Percentiles rank a stretch among this genome's conserved stretches.
phyloP scores from a whole-genome alignment of 352 stramenopile genomes.

The Peronospora tabacina region DNA sequence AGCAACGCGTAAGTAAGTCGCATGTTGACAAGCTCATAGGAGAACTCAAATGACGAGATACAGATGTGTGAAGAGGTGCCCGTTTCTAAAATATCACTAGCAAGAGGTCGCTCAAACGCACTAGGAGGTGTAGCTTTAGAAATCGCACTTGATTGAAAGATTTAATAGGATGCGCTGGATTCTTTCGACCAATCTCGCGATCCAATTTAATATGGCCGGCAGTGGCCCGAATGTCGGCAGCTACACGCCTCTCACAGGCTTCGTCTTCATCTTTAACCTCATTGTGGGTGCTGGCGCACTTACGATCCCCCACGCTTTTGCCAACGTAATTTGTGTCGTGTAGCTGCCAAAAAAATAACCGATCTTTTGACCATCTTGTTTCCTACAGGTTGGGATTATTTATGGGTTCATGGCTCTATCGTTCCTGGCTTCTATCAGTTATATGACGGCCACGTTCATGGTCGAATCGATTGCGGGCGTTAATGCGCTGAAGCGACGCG shows the following conservation, averaged over 20 bases:
- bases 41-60: slow-evolving; percentile 32
- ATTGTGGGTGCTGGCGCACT: slow-evolving; percentile 82
- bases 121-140: too few relatives aligned
- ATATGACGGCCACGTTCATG: slow-evolving; percentile 83
- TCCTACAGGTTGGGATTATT: slow-evolving; percentile 51
- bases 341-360: background rate
- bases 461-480: slow-evolving; percentile 74
- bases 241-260: slow-evolving; percentile 83
- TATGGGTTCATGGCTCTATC: slow-evolving; percentile 59
- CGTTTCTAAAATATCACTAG: slow-evolving; percentile 25
- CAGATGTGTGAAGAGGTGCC: slow-evolving; percentile 36
- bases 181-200: background rate
- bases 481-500: slow-evolving; percentile 62
- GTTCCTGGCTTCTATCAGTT: slow-evolving; percentile 59
- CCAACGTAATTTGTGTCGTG: slow-evolving; percentile 35
- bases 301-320: slow-evolving; percentile 82
- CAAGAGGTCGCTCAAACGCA: too few relatives aligned
- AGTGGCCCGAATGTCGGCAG: slow-evolving; percentile 44
- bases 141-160: background rate
- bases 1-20: slow-evolving; percentile 49
- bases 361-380: background rate
- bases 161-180: too few relatives aligned
- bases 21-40: slow-evolving; percentile 18
- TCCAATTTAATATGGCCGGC: slow-evolving; percentile 36
- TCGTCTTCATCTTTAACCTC: slow-evolving; percentile 90